Percentiles rank a stretch among this genome's conserved stretches.
Conservation (phyloP, 140 eudicot genomes). For the Cichorium intybus region DNA sequence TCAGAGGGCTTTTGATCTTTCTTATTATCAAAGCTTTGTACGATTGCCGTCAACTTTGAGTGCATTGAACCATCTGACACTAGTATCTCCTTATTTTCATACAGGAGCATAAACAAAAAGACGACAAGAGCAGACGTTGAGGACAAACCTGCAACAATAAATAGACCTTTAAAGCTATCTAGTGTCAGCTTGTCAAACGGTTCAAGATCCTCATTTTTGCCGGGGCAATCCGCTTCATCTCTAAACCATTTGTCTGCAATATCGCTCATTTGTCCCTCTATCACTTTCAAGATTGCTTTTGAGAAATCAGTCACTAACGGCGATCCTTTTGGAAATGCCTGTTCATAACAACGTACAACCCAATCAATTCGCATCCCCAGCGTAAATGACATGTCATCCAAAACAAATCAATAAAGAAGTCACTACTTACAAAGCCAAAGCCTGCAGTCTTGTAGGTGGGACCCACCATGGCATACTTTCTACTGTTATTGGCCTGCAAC, state of each 20-base stretch:
- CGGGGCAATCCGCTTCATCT: constrained; percentile 8
- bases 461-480: constrained; percentile 37
- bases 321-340: constrained; percentile 45
- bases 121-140: constrained; percentile 14
- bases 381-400: neutral
- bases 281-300: constrained; percentile 31
- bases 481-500: constrained; percentile 38
- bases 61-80: neutral
- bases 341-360: neutral
- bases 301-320: constrained; percentile 46
- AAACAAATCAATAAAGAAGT: neutral
- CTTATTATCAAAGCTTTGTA: constrained; percentile 21
- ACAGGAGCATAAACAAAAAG: constrained; percentile 4
- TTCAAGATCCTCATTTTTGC: neutral
- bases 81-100: constrained; percentile 21
- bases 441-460: constrained; percentile 38
- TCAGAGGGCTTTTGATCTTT: neutral
- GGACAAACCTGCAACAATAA: constrained; percentile 24
- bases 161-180: constrained; percentile 34
- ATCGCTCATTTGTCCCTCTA: constrained; percentile 27
- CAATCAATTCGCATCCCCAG: neutral
- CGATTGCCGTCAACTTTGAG: constrained; percentile 1
- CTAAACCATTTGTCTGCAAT: constrained; percentile 14
- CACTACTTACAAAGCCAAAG: constrained; percentile 40
- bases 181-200: constrained; percentile 23